Conservation (phyloP, 1,139 yeast species). For the Candida anutae region DNA sequence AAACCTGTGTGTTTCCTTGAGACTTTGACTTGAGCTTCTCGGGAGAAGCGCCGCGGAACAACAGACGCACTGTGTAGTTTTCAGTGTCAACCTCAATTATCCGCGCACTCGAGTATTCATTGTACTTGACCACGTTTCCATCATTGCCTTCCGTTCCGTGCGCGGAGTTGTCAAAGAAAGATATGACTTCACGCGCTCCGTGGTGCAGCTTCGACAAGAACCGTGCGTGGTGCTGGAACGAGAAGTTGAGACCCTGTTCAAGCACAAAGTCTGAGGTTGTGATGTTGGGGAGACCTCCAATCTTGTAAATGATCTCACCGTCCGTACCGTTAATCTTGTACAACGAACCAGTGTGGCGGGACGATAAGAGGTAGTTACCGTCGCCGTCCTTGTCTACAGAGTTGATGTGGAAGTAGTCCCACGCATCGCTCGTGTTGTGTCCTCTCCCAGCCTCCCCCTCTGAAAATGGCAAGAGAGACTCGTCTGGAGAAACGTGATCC, state of each 20-base stretch:
- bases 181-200: slow-evolving; percentile 18
- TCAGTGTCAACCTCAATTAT: slow-evolving; percentile 24
- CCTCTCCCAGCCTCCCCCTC: slow-evolving; percentile 26
- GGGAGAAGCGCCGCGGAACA: slow-evolving; percentile 18
- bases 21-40: slow-evolving; percentile 23
- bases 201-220: slow-evolving; percentile 16
- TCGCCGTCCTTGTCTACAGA: slow-evolving; percentile 31
- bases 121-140: slow-evolving; percentile 15
- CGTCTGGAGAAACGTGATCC: slow-evolving; percentile 27
- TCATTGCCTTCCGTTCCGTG: slow-evolving; percentile 24
- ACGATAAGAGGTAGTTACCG: slow-evolving; percentile 28
- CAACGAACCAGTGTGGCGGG: slow-evolving; percentile 27
- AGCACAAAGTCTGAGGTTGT: slow-evolving; percentile 15
- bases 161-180: slow-evolving; percentile 31
- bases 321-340: slow-evolving; percentile 27
- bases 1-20: slow-evolving; percentile 30
- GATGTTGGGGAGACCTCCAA: slow-evolving; percentile 19
- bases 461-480: slow-evolving; percentile 18
- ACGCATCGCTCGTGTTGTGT: slow-evolving; percentile 24
- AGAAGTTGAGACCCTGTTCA: slow-evolving; percentile 16
- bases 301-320: slow-evolving; percentile 30
- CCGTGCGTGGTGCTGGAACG: slow-evolving; percentile 34
- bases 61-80: slow-evolving; percentile 18
- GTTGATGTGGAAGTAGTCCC: slow-evolving; percentile 37
- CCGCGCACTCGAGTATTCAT: slow-evolving; percentile 23